These are phyloP conservation scores for Tricholoma bakamatsutake DNA, from an alignment of 768 basidiomycete species.

Conservation along the genomic window DNA sequence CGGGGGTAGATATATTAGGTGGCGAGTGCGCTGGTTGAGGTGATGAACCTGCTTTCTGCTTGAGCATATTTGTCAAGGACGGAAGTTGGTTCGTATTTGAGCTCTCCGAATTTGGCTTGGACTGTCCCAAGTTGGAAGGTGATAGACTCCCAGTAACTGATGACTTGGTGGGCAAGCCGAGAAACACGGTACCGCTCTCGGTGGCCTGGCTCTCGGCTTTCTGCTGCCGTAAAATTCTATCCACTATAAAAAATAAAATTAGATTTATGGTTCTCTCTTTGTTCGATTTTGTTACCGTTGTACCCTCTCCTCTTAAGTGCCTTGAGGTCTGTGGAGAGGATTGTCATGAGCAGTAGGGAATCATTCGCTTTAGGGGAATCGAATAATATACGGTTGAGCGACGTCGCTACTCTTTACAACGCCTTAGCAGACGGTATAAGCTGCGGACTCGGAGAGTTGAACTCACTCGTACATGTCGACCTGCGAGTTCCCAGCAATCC, in stretches of 20 bases:
- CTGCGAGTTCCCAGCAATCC: constrained; percentile 68
- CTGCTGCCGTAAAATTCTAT: constrained; percentile 85
- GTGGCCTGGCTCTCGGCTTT: constrained; percentile 56
- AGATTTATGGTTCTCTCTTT: neutral
- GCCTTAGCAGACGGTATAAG: constrained; percentile 1
- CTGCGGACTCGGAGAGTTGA: neutral
- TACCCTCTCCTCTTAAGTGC: constrained; percentile 81
- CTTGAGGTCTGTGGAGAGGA: constrained; percentile 84
- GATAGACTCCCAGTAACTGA: constrained; percentile 6
- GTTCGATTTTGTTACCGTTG: constrained; percentile 45
- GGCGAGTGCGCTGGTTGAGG: constrained; percentile 7
- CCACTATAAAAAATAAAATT: constrained; percentile 46
- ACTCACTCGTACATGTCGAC: constrained; percentile 93
- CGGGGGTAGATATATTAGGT: constrained; percentile 11
- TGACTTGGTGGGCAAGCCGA: too few relatives aligned
- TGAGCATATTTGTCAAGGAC: constrained; percentile 3
- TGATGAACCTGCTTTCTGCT: constrained; percentile 5
- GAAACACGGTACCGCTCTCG: too few relatives aligned
- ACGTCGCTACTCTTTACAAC: constrained; percentile 68
- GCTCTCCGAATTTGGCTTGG: constrained; percentile 5
- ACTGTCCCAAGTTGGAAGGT: constrained; percentile 6
- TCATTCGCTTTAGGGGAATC: constrained; percentile 80
- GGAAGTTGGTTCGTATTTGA: constrained; percentile 1
- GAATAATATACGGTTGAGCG: constrained; percentile 76
- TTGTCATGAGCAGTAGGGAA: constrained; percentile 85